Percentiles rank a stretch among this genome's conserved stretches.
These are phyloP conservation scores for Lactarius evosmus DNA, from an alignment of 768 basidiomycete species.

Conservation along the genomic window DNA sequence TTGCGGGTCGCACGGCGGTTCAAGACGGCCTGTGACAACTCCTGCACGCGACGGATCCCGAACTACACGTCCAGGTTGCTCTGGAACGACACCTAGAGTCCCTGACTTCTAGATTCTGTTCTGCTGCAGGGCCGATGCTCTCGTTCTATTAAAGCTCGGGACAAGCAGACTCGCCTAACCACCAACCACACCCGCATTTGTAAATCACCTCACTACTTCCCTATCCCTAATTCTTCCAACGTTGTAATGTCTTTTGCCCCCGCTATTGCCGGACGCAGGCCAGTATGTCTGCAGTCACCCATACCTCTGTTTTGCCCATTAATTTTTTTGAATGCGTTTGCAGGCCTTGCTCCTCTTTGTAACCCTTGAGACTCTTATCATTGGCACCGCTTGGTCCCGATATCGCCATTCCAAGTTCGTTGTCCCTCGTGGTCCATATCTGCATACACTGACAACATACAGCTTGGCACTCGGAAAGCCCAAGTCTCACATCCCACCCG, in stretches of 20 bases:
- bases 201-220: not conserved
- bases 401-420: slow-evolving; percentile 31
- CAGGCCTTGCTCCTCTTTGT: slow-evolving; percentile 32
- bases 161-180: not conserved
- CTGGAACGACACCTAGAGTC: not conserved
- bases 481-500: slow-evolving; percentile 18
- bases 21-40: not conserved
- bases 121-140: not conserved
- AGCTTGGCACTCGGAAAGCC: slow-evolving; percentile 10
- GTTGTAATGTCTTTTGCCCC: not conserved
- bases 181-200: not conserved
- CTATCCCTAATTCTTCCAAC: not conserved
- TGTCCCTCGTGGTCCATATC: not conserved
- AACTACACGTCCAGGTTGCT: not conserved
- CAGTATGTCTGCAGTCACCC: slow-evolving; percentile 24
- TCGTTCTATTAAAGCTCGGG: slow-evolving; percentile 2
- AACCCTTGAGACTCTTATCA: slow-evolving; percentile 29
- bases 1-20: not conserved
- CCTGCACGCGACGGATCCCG: not conserved
- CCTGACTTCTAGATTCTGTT: not conserved
- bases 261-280: slow-evolving; percentile 27
- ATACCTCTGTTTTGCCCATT: not conserved
- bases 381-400: slow-evolving; percentile 30
- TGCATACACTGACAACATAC: not conserved
- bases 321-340: not conserved